Base-by-base conservation (phyloP, 2,329 filamentous ascomycete species). In the Cytospora leucostoma region DNA sequence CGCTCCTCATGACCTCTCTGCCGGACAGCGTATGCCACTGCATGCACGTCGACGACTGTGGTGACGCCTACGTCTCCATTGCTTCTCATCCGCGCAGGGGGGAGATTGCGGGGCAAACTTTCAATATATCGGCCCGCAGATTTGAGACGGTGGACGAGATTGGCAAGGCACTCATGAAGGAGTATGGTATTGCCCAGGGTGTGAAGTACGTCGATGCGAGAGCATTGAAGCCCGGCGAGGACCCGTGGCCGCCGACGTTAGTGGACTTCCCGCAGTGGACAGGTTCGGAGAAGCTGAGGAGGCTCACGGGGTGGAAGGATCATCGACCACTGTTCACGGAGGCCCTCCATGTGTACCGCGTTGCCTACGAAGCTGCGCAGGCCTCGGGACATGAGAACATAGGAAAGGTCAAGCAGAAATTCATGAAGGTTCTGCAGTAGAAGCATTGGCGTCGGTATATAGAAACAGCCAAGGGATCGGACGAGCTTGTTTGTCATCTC, bases 1-100 rank as follows among this genome's bases (percentile, higher is more conserved):
- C 68, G 1, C 67, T 80, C 35, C 65, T 69, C 17, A 63, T 82
- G 3, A 71, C 75, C 0, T 69, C 73, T 0, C 66, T 76, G 49
- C 71, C 73, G 0, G 70, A 75, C 19, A 76, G 71, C 15, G 77
- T 82, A 37, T 70, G 80, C 65, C 80, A 83, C 63, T 77, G 75
- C 4, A 73, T 77, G 44, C 80, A 83, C 64, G 73, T 83, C 13
- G 80, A 83, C 65, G 81, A 83, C 65, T 82, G 79, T 54, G 80
- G 70, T 2, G 77, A 79, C 17, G 80, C 79, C 0, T 84, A 83
- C 62, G 70, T 82, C 4, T 73, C 78, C 1, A 71, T 83, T 2
- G 80, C 79, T 0, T 69, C 72, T 33, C 72, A 79, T n/a, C 15
- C 65, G 1, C 65, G 72, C 12, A 71, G 74, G 21, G 56, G 40